Base-by-base conservation (phyloP, 768 basidiomycete species). In the Hortiboletus flavorubellus region DNA sequence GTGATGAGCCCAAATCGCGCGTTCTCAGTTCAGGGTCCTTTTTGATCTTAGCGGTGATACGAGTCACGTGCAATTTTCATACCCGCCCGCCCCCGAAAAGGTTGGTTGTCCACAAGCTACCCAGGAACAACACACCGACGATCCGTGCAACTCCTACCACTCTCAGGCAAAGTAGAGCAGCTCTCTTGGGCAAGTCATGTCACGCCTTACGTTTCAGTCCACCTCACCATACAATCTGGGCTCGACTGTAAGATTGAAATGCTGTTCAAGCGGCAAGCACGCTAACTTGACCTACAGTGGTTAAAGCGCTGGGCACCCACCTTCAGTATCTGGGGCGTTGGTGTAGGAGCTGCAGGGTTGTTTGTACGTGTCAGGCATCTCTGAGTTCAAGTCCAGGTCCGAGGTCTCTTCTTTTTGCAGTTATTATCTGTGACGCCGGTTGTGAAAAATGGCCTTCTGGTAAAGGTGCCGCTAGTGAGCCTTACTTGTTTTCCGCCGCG, bases 351-450 rank as follows among this genome's bases (percentile, higher is more conserved):
- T 33, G 80, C 82, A 47, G 86, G 79, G 46, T 72, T 91, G 66
- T 78, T 89, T 65, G 90, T 91, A 69, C 49, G 71, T 67, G 50
- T 51, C 49, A 15, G 29, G 4, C 35, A 9, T 26, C 26, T 39
- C 12, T 48, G 16, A 11, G 9, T 42, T 46, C 26, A 10, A 33
- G 9, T 21, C 34, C 39, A 12, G 16, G 33, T 53, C 37, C 49
- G 23, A 62, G n/a, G 39, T n/a, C 21, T 38, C 38, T 49, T 41
- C 51, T 54, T 54, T 46, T 48, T 53, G 38, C 64, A 91, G 87
- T 59, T 92, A 35, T 78, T 92, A 49, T 92, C 91, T 7, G 88
- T 89, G 46, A 92, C 90, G 1, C 91, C 91, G n/a, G 78, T 91
- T 41, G 87, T 93, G 59, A 87, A 83, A 73, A 83, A 85, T 40